Evolutionary conservation across 2,329 filamentous ascomycete genomes (phyloP), one percentile per base, ranked within the genome.

Genomic region (Paramyrothecium roridum): DNA sequence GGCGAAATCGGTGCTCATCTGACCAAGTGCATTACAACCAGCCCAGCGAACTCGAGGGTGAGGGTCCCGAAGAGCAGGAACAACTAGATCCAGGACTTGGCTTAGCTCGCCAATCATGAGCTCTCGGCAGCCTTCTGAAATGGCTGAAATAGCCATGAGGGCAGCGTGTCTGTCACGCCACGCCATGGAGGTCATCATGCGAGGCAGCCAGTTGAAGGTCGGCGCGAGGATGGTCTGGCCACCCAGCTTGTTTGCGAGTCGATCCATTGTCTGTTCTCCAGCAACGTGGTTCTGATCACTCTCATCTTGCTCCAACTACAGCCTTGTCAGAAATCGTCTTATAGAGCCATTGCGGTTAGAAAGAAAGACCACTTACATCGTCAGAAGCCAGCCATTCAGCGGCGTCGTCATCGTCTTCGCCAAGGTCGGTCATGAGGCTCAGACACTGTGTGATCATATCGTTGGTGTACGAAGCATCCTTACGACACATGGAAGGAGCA

Each of bases 1-100:
- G 13, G 96, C 93, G 72, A 99, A 99, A 69, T 99, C 95, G 33
- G 95, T 99, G 77, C 93, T 98, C 95, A 99, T 99, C 74, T 99
- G 95, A 26, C 95, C 95, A n/a, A 99, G 83, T 46, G 95, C 95
- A 69, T 99, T 98, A 79, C 95, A 99, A 34, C 93, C 95, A 52
- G 95, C 95, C 87, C 96, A 99, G 65, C 93, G 88, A 54, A 99
- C 95, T 68, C 95, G 90, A 45, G 95, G 90, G 69, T 99, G 95
- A 43, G 89, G 83, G 68, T 99, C 93, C 65, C 88, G 87, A 37
- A 99, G 81, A 37, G 93, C 90, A 17, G 95, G 95, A 51, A 97
- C 86, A n/a, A 99, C 93, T 54, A 99, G 82, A 61, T 96, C 91
- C 50, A 99, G 81, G 21, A 99, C 93, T 69, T 97, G 93, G 71